phyloP scores from a whole-genome alignment of 495 filamentous ascomycete genomes.

The Beverwykella pulmonaria region DNA sequence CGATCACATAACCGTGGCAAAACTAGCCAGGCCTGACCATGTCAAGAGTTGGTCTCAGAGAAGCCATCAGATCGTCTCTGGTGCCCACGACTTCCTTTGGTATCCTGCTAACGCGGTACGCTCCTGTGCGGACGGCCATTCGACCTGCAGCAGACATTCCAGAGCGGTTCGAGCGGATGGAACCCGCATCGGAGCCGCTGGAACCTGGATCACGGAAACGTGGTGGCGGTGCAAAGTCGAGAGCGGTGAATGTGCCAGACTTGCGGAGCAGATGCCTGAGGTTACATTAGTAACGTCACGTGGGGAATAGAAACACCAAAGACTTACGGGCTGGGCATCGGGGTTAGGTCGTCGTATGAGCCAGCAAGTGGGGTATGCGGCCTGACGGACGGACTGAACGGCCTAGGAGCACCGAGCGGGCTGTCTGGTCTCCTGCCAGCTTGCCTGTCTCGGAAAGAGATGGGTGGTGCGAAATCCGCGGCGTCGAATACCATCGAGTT shows the following conservation, averaged over 20 bases:
- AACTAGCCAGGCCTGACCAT: slow-evolving; percentile 35
- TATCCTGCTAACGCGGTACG: slow-evolving; percentile 85
- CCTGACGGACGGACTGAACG: slow-evolving; percentile 70
- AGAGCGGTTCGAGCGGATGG: slow-evolving; percentile 72
- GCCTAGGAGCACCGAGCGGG: slow-evolving; percentile 71
- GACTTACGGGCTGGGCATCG: slow-evolving; percentile 90
- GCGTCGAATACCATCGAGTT: slow-evolving; percentile 73
- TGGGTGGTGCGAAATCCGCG: slow-evolving; percentile 85
- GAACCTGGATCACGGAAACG: slow-evolving; percentile 75
- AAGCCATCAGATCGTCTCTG: slow-evolving; percentile 66
- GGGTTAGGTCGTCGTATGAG: slow-evolving; percentile 81
- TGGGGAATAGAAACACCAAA: slow-evolving; percentile 10
- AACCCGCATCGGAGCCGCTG: slow-evolving; percentile 76
- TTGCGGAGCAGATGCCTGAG: slow-evolving; percentile 80
- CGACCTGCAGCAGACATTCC: slow-evolving; percentile 73
- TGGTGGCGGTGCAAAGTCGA: slow-evolving; percentile 94
- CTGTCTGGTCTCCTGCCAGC: slow-evolving; percentile 74
- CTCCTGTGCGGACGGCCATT: slow-evolving; percentile 80
- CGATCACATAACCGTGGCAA: background rate
- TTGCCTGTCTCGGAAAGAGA: slow-evolving; percentile 65
- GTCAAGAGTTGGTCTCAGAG: slow-evolving; percentile 78
- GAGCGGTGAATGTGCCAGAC: slow-evolving; percentile 81
- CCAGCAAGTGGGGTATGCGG: slow-evolving; percentile 76
- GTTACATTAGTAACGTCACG: slow-evolving; percentile 40
- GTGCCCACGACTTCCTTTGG: slow-evolving; percentile 83